Conservation (phyloP, 139 green algal genomes). For the Trebouxia sp. region DNA sequence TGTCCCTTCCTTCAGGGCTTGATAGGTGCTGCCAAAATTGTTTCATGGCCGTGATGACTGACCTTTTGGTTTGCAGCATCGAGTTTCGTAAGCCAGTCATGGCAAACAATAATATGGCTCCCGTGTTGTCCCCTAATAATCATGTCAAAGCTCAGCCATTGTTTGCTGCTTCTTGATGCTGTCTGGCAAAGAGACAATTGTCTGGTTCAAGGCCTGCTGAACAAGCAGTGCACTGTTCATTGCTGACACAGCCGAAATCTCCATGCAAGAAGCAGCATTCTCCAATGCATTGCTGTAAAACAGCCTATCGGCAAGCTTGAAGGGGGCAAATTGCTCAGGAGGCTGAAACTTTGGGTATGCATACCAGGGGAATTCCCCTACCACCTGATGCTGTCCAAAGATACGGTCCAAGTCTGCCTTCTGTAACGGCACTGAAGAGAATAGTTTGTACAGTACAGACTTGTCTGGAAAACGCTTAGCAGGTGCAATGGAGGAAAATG, state of each 20-base stretch:
- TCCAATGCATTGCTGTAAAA: slow-evolving; percentile 70
- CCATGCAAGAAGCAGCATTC: slow-evolving; percentile 68
- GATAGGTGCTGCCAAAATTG: too few relatives aligned
- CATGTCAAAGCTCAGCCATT: too few relatives aligned
- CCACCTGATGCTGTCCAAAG: slow-evolving; percentile 44
- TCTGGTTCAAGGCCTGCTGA: slow-evolving; percentile 36
- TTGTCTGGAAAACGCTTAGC: slow-evolving; percentile 1
- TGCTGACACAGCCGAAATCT: slow-evolving; percentile 64
- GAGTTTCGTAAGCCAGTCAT: too few relatives aligned
- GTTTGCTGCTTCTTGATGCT: too few relatives aligned
- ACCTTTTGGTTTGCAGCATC: too few relatives aligned
- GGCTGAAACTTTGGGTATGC: slow-evolving; percentile 67
- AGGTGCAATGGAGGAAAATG: slow-evolving; percentile 44
- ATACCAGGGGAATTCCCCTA: slow-evolving; percentile 40
- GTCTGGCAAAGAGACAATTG: neutral
- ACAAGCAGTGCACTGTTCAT: slow-evolving; percentile 63
- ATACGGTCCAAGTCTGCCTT: slow-evolving; percentile 39
- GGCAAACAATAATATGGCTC: too few relatives aligned
- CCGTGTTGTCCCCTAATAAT: too few relatives aligned
- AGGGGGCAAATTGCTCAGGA: slow-evolving; percentile 69
- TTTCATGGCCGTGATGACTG: too few relatives aligned
- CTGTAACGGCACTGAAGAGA: slow-evolving; percentile 47
- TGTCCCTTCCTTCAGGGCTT: too few relatives aligned
- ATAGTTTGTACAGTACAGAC: slow-evolving; percentile 62
- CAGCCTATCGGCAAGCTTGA: slow-evolving; percentile 58